These are phyloP conservation scores for Psilocybe cubensis DNA, from an alignment of 768 basidiomycete species.

Conservation along the genomic window DNA sequence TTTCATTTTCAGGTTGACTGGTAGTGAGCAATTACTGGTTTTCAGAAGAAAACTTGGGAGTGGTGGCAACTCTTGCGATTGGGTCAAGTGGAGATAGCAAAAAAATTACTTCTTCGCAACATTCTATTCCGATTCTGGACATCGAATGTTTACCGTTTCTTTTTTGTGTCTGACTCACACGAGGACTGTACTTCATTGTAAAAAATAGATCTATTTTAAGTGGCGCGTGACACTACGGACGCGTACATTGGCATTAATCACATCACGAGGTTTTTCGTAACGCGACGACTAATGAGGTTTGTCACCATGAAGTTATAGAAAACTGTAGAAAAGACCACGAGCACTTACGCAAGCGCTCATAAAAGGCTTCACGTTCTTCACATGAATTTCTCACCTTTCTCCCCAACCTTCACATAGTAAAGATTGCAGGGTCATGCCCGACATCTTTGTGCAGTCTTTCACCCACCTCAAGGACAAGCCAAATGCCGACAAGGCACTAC, in stretches of 20 bases:
- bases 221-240: neutral
- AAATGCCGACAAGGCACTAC: conserved; percentile 67
- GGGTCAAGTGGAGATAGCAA: too few species aligned
- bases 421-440: conserved; percentile 42
- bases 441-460: conserved; percentile 65
- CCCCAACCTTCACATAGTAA: neutral
- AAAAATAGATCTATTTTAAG: too few species aligned
- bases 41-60: too few species aligned
- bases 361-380: neutral
- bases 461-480: conserved; percentile 73
- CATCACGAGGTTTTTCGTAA: conserved; percentile 15
- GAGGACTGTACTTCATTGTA: too few species aligned
- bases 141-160: too few species aligned
- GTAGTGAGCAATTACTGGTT: too few species aligned
- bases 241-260: neutral
- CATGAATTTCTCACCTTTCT: neutral
- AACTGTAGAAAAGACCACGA: conserved; percentile 4
- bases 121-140: too few species aligned
- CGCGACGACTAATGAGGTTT: conserved; percentile 8
- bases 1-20: too few species aligned
- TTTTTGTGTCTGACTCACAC: too few species aligned
- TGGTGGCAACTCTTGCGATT: too few species aligned
- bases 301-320: conserved; percentile 1
- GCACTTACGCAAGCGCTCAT: conserved; percentile 25
- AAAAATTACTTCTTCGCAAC: too few species aligned